These are phyloP conservation scores for Drechslerella stenobrocha DNA, from an alignment of 2,329 filamentous ascomycete genomes.

Conservation along the genomic window DNA sequence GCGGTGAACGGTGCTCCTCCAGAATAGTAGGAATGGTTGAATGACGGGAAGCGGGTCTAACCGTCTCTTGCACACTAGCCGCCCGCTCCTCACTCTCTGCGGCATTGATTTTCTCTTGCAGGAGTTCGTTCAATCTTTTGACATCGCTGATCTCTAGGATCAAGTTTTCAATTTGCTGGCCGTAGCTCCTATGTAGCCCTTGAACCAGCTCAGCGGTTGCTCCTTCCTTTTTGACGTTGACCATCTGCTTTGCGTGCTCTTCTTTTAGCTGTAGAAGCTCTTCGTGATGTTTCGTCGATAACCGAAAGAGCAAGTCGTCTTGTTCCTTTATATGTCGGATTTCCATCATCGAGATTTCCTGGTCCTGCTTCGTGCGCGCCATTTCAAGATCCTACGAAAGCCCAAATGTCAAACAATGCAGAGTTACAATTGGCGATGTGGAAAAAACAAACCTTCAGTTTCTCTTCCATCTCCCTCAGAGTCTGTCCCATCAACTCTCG, in stretches of 20 bases:
- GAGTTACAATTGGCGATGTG: neutral
- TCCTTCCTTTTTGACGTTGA: constrained; percentile 41
- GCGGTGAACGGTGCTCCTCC: constrained; percentile 40
- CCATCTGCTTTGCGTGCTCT: constrained; percentile 42
- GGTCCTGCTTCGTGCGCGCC: constrained; percentile 37
- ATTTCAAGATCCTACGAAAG: constrained; percentile 32
- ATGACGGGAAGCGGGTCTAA: constrained; percentile 41
- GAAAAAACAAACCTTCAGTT: constrained; percentile 24
- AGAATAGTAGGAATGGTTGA: constrained; percentile 42
- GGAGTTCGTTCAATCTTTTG: constrained; percentile 34
- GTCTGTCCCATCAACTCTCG: constrained; percentile 46
- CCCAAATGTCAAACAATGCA: constrained; percentile 7
- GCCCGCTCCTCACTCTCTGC: constrained; percentile 33
- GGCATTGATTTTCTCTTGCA: constrained; percentile 27
- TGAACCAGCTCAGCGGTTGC: constrained; percentile 42
- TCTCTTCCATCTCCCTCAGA: constrained; percentile 40
- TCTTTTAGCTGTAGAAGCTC: constrained; percentile 29
- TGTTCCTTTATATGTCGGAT: constrained; percentile 40
- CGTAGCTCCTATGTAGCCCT: constrained; percentile 41
- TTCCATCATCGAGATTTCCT: constrained; percentile 40
- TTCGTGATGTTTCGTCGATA: constrained; percentile 43
- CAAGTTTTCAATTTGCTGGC: constrained; percentile 43
- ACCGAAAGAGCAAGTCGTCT: constrained; percentile 27
- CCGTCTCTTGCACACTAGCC: constrained; percentile 37
- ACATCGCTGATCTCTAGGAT: constrained; percentile 41